These are phyloP conservation scores for Lasiodiplodia theobromae DNA, from an alignment of 2,329 filamentous ascomycete genomes.

Conservation along the genomic window DNA sequence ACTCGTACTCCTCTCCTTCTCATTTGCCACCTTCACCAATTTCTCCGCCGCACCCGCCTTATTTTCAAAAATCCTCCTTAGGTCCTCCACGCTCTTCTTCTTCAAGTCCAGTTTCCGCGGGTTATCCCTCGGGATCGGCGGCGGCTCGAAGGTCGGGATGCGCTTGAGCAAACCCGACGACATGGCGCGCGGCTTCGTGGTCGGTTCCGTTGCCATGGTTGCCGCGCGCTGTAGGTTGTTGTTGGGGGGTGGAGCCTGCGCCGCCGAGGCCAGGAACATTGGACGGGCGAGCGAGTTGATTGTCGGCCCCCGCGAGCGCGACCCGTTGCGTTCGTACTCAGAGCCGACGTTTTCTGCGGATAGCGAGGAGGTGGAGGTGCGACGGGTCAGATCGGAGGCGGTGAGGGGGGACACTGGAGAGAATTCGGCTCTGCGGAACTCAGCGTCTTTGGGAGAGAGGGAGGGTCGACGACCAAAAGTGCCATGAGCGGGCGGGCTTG, in stretches of 20 bases:
- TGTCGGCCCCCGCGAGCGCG: conserved; percentile 39
- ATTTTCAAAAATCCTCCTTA: conserved; percentile 58
- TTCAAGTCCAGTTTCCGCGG: conserved; percentile 49
- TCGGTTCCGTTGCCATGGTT: conserved; percentile 31
- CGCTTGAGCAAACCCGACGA: conserved; percentile 54
- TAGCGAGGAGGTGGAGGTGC: conserved; percentile 1
- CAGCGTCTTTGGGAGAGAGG: conserved; percentile 26
- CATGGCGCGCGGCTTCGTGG: conserved; percentile 42
- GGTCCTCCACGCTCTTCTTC: conserved; percentile 56
- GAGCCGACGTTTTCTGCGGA: background rate
- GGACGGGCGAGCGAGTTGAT: conserved; percentile 48
- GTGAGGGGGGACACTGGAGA: background rate
- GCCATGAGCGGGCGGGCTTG: conserved; percentile 3
- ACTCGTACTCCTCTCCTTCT: background rate
- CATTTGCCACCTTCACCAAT: conserved; percentile 38
- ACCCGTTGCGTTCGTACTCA: conserved; percentile 24
- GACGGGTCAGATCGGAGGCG: conserved; percentile 10
- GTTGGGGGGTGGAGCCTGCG: background rate
- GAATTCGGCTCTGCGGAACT: conserved; percentile 23
- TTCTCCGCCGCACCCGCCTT: conserved; percentile 50
- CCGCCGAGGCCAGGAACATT: conserved; percentile 40
- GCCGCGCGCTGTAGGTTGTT: conserved; percentile 39
- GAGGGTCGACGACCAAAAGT: conserved; percentile 29
- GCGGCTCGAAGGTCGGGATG: conserved; percentile 54
- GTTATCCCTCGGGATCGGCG: conserved; percentile 31